A percentile compares a stretch with the other conserved stretches of the same genome.
phyloP scores from a whole-genome alignment of 768 basidiomycete species.

The Lactifluus rugatus region DNA sequence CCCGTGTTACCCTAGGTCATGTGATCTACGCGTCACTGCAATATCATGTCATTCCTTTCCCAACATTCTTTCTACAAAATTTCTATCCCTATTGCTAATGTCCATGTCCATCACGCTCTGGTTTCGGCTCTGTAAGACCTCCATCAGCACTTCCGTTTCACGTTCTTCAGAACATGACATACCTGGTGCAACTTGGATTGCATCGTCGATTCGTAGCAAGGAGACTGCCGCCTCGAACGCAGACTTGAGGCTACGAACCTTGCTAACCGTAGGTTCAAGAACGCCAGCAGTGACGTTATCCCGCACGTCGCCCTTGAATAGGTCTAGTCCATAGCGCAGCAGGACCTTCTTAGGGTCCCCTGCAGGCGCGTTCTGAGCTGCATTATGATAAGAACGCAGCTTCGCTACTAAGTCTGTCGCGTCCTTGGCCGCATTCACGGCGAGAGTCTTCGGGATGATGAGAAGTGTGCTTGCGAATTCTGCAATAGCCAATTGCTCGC shows the following conservation, averaged over 20 bases:
- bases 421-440: slow-evolving; percentile 97
- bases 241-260: slow-evolving; percentile 93
- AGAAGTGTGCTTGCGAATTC: slow-evolving; percentile 92
- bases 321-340: slow-evolving; percentile 88
- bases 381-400: slow-evolving; percentile 92
- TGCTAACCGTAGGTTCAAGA: slow-evolving; percentile 93
- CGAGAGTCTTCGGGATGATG: slow-evolving; percentile 92
- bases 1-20: not conserved
- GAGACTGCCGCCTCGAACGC: slow-evolving; percentile 96
- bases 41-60: no score
- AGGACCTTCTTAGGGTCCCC: slow-evolving; percentile 89
- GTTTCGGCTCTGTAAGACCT: slow-evolving; percentile 49
- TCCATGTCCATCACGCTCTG: slow-evolving; percentile 65
- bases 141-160: not conserved
- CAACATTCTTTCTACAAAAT: not conserved
- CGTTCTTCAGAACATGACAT: slow-evolving; percentile 6
- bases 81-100: slow-evolving; percentile 33
- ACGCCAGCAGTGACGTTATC: slow-evolving; percentile 93
- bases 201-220: slow-evolving; percentile 89
- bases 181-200: slow-evolving; percentile 88
- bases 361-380: slow-evolving; percentile 83
- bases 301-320: slow-evolving; percentile 87
- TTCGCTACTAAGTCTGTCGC: slow-evolving; percentile 97
- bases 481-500: slow-evolving; percentile 98
- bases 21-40: slow-evolving; percentile 14